Evolutionary conservation across 2,329 filamentous ascomycete species (phyloP).

Genomic region (Trichoderma atrobrunneum): DNA sequence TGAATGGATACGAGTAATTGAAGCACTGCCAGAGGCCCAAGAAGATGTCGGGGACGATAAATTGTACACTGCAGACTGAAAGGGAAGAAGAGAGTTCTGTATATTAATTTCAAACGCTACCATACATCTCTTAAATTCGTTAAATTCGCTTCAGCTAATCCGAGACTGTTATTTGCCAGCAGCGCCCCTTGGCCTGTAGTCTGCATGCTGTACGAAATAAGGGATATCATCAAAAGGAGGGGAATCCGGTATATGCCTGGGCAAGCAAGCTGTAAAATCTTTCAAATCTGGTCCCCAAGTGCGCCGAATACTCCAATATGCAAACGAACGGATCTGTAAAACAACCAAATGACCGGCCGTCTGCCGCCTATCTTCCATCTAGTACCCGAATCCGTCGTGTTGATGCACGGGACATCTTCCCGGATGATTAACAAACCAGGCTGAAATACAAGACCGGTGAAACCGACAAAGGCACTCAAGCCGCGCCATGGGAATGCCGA

Average conservation of each 20-base stretch:
- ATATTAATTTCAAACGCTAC: constrained; percentile 12
- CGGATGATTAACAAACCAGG: constrained; percentile 62
- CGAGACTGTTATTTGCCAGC: constrained; percentile 3
- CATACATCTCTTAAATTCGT: neutral
- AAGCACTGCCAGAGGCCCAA: neutral
- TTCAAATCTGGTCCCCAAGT: neutral
- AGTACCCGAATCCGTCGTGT: constrained; percentile 56
- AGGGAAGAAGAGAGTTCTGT: neutral
- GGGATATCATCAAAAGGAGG: constrained; percentile 9
- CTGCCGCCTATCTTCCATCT: neutral
- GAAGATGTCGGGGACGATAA: neutral
- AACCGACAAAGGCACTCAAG: constrained; percentile 66
- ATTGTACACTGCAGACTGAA: neutral
- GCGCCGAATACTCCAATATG: constrained; percentile 16
- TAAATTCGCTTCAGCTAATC: neutral
- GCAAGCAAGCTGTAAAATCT: constrained; percentile 1
- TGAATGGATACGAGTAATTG: neutral
- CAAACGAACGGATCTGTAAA: constrained; percentile 16
- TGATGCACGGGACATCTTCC: constrained; percentile 65
- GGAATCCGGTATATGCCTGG: constrained; percentile 6
- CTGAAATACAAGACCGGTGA: constrained; percentile 57
- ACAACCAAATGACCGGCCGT: neutral
- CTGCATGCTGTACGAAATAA: constrained; percentile 1
- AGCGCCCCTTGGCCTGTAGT: neutral
- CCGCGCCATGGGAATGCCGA: constrained; percentile 61